These are phyloP conservation scores for Eimeria sp. DNA, from an alignment of 169 alveolate genomes.

Conservation along the genomic window DNA sequence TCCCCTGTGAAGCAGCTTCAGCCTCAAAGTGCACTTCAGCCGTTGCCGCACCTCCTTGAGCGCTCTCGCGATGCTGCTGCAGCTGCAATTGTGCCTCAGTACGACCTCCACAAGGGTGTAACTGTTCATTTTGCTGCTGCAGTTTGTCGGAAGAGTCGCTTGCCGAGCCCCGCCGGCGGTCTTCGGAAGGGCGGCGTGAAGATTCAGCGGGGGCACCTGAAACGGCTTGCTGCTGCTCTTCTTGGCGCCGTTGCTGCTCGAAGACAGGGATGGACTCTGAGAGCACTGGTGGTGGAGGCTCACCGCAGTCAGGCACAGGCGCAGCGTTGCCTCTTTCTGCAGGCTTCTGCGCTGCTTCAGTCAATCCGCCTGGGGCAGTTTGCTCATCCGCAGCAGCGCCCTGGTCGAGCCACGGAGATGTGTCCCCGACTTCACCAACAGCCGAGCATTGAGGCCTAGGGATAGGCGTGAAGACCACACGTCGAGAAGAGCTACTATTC, in stretches of 20 bases:
- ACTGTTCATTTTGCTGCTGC: conserved; percentile 21
- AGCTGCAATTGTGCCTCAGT: neutral
- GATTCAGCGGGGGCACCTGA: neutral
- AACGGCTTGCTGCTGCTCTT: conserved; percentile 26
- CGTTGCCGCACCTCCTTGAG: neutral
- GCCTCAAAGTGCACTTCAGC: neutral
- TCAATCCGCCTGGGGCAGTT: neutral
- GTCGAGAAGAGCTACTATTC: conserved; percentile 30
- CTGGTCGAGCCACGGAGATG: conserved; percentile 11
- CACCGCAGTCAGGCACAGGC: neutral
- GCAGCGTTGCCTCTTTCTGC: neutral
- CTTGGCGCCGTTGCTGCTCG: conserved; percentile 24
- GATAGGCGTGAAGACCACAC: conserved; percentile 52
- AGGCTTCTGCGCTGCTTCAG: neutral
- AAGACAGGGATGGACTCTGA: neutral
- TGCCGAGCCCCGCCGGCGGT: conserved; percentile 2
- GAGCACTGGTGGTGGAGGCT: neutral
- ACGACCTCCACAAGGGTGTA: neutral
- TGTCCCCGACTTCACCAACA: neutral
- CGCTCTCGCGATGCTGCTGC: conserved; percentile 2
- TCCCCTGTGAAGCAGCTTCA: neutral
- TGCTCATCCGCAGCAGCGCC: neutral
- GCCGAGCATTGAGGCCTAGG: neutral
- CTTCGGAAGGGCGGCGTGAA: neutral
- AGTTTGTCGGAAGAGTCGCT: neutral